A percentile compares a stretch with the other conserved stretches of the same genome.
Evolutionary conservation across 352 stramenopile species (phyloP).

Genomic region (Pythium monospermum): DNA sequence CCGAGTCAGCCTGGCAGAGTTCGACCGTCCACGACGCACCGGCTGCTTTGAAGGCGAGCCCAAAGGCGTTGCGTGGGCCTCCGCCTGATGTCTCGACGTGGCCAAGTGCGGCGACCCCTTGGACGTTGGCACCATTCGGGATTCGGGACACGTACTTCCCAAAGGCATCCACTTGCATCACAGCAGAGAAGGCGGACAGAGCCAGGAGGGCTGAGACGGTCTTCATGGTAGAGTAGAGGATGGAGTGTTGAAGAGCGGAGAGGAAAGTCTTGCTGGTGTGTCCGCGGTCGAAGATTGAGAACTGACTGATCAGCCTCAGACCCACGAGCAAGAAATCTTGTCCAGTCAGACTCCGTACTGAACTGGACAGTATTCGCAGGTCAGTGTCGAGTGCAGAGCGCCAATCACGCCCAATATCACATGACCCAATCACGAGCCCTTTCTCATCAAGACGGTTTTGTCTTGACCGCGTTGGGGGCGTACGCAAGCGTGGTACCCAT

Average conservation of each 20-base stretch:
- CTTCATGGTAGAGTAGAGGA: neutral
- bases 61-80: conserved; percentile 24
- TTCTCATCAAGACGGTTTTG: too few species aligned
- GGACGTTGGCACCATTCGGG: conserved; percentile 38
- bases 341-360: neutral
- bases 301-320: neutral
- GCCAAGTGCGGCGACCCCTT: conserved; percentile 24
- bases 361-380: neutral
- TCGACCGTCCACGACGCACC: conserved; percentile 29
- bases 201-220: neutral
- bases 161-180: neutral
- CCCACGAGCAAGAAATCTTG: neutral
- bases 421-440: too few species aligned
- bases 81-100: conserved; percentile 21
- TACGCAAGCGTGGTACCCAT: too few species aligned
- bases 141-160: conserved; percentile 25
- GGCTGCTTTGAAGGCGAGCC: conserved; percentile 26
- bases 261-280: too few species aligned
- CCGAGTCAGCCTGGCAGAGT: conserved; percentile 40
- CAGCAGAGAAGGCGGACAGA: neutral
- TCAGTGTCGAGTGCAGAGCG: too few species aligned
- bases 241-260: too few species aligned
- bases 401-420: too few species aligned
- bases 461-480: too few species aligned
- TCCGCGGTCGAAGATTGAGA: neutral